Evolutionary conservation across 495 filamentous ascomycete genomes (phyloP), one percentile per base, ranked within the genome.

Genomic region (Penicillium alfredii): DNA sequence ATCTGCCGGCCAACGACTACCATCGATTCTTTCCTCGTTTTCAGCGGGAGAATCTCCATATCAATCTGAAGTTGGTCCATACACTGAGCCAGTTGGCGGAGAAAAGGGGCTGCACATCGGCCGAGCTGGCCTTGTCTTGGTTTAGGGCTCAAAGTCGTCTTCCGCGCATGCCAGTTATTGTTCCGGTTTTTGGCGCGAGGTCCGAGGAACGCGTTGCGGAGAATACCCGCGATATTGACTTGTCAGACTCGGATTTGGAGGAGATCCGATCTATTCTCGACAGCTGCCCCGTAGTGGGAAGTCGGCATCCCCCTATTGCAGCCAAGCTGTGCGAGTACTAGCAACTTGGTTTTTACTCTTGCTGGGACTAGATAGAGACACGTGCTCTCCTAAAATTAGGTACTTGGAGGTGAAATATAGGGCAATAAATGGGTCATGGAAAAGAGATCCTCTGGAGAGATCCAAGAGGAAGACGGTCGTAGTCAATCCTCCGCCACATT

Each of bases 91-190:
- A 66, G 23, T 35, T 90, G 33, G 84, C 86, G 2, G 47, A 60
- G 48, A 53, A 58, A 45, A 88, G 86, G 63, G 74, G 72, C 5
- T 77, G 74, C 47, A 83, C 78, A 6, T 54, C 78, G 1, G 76
- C 76, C 0, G 84, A 92, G 64, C 54, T 90, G 16, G 84, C 83
- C 8, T 64, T 92, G 30, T 68, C 61, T 11, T 94, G 86, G 84
- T 64, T 77, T 1, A 55, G 53, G 27, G 55, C 60, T 1, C 57
- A 76, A 33, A 64, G 69, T 18, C 55, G 62, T 16, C 56, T 63
- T 23, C 53, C 72, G 20, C 74, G 73, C 4, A 64, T 72, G 42
- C 69, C 74, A 3, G 56, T 61, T 3, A 77, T 88, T 47, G 76
- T 89, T 24, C 85, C 85, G 2, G 86, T 92, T 38, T 83, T 82